phyloP scores from a whole-genome alignment of 139 green algal species.

The Chlamydomonas sphaeroides region DNA sequence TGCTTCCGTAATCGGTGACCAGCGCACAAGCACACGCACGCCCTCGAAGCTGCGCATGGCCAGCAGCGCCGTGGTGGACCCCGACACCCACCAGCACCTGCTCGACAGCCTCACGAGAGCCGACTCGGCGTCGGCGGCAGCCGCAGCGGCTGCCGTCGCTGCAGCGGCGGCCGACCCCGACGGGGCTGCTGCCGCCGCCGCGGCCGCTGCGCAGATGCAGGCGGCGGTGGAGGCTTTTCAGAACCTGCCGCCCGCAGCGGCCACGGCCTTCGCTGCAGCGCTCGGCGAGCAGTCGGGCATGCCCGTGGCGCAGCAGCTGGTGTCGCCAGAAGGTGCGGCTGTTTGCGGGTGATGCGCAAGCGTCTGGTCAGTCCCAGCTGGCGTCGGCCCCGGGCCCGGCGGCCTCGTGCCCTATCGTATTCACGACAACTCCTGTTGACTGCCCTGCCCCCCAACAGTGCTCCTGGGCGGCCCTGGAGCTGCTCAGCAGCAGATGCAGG shows the following conservation, averaged over 20 bases:
- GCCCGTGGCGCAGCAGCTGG: not conserved
- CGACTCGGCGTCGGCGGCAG: not conserved
- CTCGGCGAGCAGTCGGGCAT: conserved; percentile 11
- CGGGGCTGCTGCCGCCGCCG: not conserved
- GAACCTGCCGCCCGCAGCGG: conserved; percentile 12
- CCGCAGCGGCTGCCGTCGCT: not conserved
- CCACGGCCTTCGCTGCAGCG: conserved; percentile 21
- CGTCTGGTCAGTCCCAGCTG: too few species aligned
- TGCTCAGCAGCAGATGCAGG: too few species aligned
- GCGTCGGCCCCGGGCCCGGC: too few species aligned
- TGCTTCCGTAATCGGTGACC: conserved; percentile 2
- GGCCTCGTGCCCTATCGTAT: too few species aligned
- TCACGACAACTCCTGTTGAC: too few species aligned
- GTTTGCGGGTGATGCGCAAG: not conserved
- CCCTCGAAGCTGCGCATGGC: conserved; percentile 61
- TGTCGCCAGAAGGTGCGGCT: conserved; percentile 7
- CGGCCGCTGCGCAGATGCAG: conserved; percentile 6
- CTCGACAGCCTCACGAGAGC: not conserved
- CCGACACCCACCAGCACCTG: conserved; percentile 17
- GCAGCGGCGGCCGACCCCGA: not conserved
- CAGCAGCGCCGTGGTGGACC: conserved; percentile 2
- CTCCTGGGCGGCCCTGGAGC: too few species aligned
- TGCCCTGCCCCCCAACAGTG: too few species aligned
- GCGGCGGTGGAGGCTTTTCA: conserved; percentile 20
- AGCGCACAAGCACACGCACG: not conserved